phyloP scores from a whole-genome alignment of 2,329 filamentous ascomycete species.

The Aspergillus latus region DNA sequence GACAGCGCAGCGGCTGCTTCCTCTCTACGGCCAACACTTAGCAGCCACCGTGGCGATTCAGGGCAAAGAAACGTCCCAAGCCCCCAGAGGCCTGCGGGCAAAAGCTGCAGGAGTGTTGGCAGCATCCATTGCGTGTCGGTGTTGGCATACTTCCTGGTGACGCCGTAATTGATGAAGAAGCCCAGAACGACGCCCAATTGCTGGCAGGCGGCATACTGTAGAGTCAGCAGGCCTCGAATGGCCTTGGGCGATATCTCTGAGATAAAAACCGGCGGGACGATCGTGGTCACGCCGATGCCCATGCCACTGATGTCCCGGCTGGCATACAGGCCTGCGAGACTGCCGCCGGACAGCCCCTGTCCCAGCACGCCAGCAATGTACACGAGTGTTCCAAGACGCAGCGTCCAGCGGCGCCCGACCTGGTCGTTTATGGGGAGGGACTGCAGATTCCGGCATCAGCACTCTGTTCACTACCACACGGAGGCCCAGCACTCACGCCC shows the following conservation, averaged over 20 bases:
- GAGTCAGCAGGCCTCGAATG: slow-evolving; percentile 21
- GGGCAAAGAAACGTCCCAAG: slow-evolving; percentile 19
- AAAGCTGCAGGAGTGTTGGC: slow-evolving; percentile 22
- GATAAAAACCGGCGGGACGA: slow-evolving; percentile 18
- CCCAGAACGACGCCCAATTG: no score
- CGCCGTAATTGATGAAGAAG: slow-evolving; percentile 12
- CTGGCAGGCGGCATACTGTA: slow-evolving; percentile 20
- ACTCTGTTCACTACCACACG: no score
- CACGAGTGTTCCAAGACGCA: slow-evolving; percentile 16
- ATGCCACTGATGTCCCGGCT: slow-evolving; percentile 20
- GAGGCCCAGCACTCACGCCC: no score
- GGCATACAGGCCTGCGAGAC: slow-evolving; percentile 19
- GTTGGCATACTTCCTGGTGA: slow-evolving; percentile 9
- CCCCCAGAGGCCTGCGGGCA: slow-evolving; percentile 21
- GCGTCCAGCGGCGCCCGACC: slow-evolving; percentile 21
- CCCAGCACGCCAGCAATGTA: slow-evolving; percentile 23
- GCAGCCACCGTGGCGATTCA: slow-evolving; percentile 25
- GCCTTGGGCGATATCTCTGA: slow-evolving; percentile 20
- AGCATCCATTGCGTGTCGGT: slow-evolving; percentile 26
- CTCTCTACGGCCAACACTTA: slow-evolving; percentile 18
- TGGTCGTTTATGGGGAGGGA: slow-evolving; percentile 11
- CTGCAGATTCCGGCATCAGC: no score
- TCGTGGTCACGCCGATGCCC: slow-evolving; percentile 19
- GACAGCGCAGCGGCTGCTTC: slow-evolving; percentile 24
- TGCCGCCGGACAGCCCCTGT: slow-evolving; percentile 19